phyloP scores from a whole-genome alignment of 305 asterid genomes.

The Fraxinus baroniana region DNA sequence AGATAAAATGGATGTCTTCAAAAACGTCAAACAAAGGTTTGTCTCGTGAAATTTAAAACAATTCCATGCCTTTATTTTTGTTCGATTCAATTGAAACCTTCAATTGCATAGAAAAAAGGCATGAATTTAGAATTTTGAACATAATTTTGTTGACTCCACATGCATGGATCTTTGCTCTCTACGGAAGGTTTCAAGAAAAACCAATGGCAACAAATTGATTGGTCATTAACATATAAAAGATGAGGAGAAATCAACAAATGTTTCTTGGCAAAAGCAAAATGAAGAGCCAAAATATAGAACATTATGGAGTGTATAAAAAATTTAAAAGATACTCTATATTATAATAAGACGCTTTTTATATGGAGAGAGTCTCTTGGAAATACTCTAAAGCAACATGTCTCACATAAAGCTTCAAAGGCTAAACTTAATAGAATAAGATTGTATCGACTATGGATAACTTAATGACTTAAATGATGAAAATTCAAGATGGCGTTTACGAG shows the following conservation, averaged over 20 bases:
- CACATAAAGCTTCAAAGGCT: background rate
- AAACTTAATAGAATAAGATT: background rate
- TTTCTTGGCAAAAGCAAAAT: background rate
- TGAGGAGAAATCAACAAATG: background rate
- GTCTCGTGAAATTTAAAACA: background rate
- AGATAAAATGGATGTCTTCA: background rate
- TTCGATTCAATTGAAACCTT: background rate
- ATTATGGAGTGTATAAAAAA: background rate
- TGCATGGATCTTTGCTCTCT: background rate
- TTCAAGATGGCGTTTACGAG: constrained; percentile 10
- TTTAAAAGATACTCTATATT: background rate
- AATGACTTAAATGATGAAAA: background rate
- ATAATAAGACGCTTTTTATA: background rate
- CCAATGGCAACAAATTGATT: background rate
- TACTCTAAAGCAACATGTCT: background rate
- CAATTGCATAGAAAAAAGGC: background rate
- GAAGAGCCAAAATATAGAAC: background rate
- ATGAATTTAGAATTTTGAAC: background rate
- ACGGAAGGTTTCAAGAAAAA: background rate
- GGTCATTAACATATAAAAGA: background rate
- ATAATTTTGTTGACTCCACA: background rate
- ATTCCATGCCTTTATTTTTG: background rate
- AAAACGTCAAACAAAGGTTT: background rate
- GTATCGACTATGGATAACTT: background rate
- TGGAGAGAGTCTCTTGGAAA: background rate